A percentile compares a stretch with the other conserved stretches of the same genome.
These are phyloP conservation scores for Acidomyces sp. DNA, from an alignment of 495 filamentous ascomycete species.

Conservation along the genomic window DNA sequence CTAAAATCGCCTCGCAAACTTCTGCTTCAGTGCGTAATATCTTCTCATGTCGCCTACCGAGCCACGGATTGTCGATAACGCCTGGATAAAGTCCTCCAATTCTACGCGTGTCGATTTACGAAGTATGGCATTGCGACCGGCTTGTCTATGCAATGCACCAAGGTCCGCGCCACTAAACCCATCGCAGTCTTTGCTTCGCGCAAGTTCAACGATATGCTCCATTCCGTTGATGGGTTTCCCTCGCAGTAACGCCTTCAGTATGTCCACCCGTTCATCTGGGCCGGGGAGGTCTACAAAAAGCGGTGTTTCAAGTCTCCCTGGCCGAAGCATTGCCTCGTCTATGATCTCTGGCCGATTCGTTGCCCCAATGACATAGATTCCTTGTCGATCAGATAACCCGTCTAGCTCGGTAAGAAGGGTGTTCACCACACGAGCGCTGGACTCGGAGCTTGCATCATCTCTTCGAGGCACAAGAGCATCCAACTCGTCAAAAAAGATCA, in stretches of 20 bases:
- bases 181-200: slow-evolving; percentile 48
- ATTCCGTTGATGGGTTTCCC: slow-evolving; percentile 39
- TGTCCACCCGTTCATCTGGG: slow-evolving; percentile 67
- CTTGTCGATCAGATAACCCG: slow-evolving; percentile 63
- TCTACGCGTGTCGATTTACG: slow-evolving; percentile 28
- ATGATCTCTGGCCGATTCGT: slow-evolving; percentile 96
- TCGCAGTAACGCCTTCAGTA: slow-evolving; percentile 61
- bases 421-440: slow-evolving; percentile 82
- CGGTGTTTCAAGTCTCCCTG: slow-evolving; percentile 75
- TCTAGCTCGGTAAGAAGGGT: slow-evolving; percentile 94
- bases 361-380: slow-evolving; percentile 89
- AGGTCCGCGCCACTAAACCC: slow-evolving; percentile 87
- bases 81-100: slow-evolving; percentile 59
- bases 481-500: slow-evolving; percentile 96
- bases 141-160: slow-evolving; percentile 59
- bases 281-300: slow-evolving; percentile 84
- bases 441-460: slow-evolving; percentile 68
- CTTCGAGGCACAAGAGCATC: slow-evolving; percentile 82
- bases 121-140: slow-evolving; percentile 63
- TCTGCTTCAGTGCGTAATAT: slow-evolving; percentile 47
- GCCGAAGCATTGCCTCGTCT: slow-evolving; percentile 86
- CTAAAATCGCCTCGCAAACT: slow-evolving; percentile 15
- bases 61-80: slow-evolving; percentile 55
- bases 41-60: slow-evolving; percentile 66
- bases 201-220: slow-evolving; percentile 41